phyloP scores from a whole-genome alignment of 495 filamentous ascomycete species.

The Margaritispora aquatica region DNA sequence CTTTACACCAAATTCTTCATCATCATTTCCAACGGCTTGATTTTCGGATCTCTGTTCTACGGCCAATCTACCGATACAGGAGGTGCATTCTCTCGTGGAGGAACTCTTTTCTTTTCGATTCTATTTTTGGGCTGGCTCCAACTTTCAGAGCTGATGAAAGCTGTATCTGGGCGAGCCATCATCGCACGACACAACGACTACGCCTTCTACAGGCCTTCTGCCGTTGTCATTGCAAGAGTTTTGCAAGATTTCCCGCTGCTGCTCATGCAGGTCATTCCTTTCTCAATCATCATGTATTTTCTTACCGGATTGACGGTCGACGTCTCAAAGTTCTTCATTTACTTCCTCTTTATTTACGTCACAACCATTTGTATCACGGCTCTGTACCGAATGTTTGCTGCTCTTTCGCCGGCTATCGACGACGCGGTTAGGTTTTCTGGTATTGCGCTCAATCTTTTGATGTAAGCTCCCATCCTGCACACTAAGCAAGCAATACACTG shows the following conservation, averaged over 20 bases:
- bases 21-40: conserved; percentile 65
- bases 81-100: conserved; percentile 63
- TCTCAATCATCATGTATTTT: conserved; percentile 64
- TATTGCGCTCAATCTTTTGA: conserved; percentile 55
- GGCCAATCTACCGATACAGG: conserved; percentile 54
- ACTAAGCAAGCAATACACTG: background rate
- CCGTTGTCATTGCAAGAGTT: conserved; percentile 61
- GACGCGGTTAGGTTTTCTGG: conserved; percentile 65
- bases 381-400: conserved; percentile 58
- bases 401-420: conserved; percentile 64
- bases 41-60: conserved; percentile 71
- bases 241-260: conserved; percentile 64
- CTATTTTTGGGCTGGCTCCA: conserved; percentile 74
- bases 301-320: conserved; percentile 57
- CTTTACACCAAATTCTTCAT: conserved; percentile 76
- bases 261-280: conserved; percentile 55
- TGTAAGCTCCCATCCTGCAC: conserved; percentile 22
- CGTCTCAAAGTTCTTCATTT: conserved; percentile 68
- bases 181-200: conserved; percentile 61
- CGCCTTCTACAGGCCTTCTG: conserved; percentile 74
- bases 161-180: conserved; percentile 57
- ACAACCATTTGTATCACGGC: conserved; percentile 59
- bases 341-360: conserved; percentile 63
- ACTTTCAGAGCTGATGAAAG: conserved; percentile 63
- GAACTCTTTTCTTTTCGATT: conserved; percentile 67